Evolutionary conservation across 805 yeast genomes (phyloP).

Genomic region (Wickerhamiella hasegawae): DNA sequence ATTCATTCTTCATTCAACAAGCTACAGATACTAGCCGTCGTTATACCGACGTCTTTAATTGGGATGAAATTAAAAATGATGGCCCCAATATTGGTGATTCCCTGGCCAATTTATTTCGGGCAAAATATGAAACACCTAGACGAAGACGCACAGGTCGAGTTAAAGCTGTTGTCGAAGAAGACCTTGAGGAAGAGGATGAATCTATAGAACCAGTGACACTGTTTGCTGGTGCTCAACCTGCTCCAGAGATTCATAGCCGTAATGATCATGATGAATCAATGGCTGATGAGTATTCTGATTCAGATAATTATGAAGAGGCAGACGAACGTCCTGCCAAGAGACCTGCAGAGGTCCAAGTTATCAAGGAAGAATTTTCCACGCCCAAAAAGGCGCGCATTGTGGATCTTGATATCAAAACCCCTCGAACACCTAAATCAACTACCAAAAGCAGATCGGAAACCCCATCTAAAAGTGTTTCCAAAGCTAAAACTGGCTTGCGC

Average conservation of each 20-base stretch:
- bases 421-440: too few relatives aligned
- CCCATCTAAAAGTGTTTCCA: too few relatives aligned
- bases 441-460: too few relatives aligned
- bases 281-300: too few relatives aligned
- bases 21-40: conserved; percentile 1
- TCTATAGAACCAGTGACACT: neutral
- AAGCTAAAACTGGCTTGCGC: too few relatives aligned
- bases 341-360: too few relatives aligned
- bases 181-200: neutral
- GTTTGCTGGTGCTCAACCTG: neutral
- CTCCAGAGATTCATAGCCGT: too few relatives aligned
- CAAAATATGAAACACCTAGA: conserved; percentile 2
- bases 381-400: too few relatives aligned
- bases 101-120: conserved; percentile 1
- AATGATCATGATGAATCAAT: too few relatives aligned
- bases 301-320: too few relatives aligned
- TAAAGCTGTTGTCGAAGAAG: neutral
- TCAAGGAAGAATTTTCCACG: too few relatives aligned
- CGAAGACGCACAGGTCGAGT: neutral
- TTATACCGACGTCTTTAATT: neutral
- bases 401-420: neutral
- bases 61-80: neutral
- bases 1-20: neutral
- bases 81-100: neutral
- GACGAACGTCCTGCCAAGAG: too few relatives aligned